Percentiles rank a stretch among this genome's conserved stretches.
Evolutionary conservation across 2,329 filamentous ascomycete species (phyloP).

Genomic region (Metarhizium album): DNA sequence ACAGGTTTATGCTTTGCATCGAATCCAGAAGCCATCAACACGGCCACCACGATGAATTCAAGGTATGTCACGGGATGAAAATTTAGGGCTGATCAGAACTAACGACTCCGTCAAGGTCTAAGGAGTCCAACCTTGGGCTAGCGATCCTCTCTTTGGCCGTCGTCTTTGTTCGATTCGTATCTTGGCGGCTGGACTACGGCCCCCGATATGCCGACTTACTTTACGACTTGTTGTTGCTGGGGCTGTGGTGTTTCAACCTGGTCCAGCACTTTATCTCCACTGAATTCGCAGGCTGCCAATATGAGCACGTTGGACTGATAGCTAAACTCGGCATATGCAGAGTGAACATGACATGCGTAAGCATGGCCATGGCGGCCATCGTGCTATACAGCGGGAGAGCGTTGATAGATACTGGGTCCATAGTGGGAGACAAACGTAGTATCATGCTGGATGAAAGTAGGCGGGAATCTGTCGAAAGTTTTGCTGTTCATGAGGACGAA

Average conservation of each 20-base stretch:
- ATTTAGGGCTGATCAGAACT: not conserved
- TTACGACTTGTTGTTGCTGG: conserved; percentile 19
- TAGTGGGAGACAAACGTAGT: not conserved
- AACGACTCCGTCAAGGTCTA: conserved; percentile 11
- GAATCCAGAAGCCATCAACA: conserved; percentile 12
- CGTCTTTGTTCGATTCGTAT: conserved; percentile 14
- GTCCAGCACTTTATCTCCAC: conserved; percentile 4
- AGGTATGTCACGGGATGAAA: conserved; percentile 8
- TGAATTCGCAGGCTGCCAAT: not conserved
- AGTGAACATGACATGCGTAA: not conserved
- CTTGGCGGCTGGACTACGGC: conserved; percentile 14
- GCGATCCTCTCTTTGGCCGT: conserved; percentile 19
- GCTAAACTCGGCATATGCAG: conserved; percentile 2
- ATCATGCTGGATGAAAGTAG: not conserved
- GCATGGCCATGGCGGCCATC: not conserved
- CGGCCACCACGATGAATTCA: conserved; percentile 12
- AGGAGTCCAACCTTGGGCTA: conserved; percentile 18
- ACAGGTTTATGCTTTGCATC: conserved; percentile 1
- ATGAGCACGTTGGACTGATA: not conserved
- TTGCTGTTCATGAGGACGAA: not conserved
- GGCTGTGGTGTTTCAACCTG: conserved; percentile 18
- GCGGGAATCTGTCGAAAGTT: not conserved
- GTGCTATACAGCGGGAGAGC: not conserved
- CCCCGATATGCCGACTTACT: conserved; percentile 13
- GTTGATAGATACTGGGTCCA: not conserved